A percentile compares a stretch with the other conserved stretches of the same genome.
These are phyloP conservation scores for Hirsutella thompsonii DNA, from an alignment of 2,329 filamentous ascomycete species.

Conservation along the genomic window DNA sequence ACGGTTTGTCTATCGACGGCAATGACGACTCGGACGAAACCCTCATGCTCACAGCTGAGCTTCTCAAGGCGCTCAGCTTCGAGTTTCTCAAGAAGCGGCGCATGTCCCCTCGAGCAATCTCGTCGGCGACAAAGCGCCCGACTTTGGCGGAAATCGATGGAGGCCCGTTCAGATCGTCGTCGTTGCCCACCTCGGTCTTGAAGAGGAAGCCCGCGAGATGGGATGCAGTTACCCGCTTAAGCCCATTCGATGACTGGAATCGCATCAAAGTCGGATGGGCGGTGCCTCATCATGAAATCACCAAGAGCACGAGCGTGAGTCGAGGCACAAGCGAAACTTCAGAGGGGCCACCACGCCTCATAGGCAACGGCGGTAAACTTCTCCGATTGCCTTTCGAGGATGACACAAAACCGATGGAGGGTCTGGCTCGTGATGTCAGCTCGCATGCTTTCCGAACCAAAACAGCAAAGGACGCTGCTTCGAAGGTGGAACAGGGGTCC, in stretches of 20 bases:
- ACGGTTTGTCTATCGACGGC: slow-evolving; percentile 22
- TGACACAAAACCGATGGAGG: background rate
- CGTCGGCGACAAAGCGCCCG: slow-evolving; percentile 11
- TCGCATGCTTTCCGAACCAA: background rate
- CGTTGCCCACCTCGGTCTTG: slow-evolving; percentile 1
- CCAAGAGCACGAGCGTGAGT: too few relatives aligned
- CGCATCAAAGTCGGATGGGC: slow-evolving; percentile 18
- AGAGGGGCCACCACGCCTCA: slow-evolving; percentile 16
- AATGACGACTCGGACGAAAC: slow-evolving; percentile 31
- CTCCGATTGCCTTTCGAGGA: slow-evolving; percentile 32
- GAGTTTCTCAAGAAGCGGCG: slow-evolving; percentile 66
- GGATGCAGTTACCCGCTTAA: slow-evolving; percentile 3
- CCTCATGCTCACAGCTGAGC: slow-evolving; percentile 37
- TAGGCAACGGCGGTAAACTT: slow-evolving; percentile 27
- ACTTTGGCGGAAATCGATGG: slow-evolving; percentile 10
- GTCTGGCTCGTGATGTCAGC: background rate
- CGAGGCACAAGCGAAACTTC: background rate
- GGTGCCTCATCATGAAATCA: background rate
- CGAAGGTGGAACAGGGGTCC: too few relatives aligned
- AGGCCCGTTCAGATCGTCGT: slow-evolving; percentile 7
- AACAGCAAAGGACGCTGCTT: background rate
- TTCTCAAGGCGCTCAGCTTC: slow-evolving; percentile 55
- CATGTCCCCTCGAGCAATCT: slow-evolving; percentile 37
- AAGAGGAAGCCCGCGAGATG: too few relatives aligned
- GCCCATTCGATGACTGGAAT: slow-evolving; percentile 24